Base-by-base conservation (phyloP, 495 filamentous ascomycete species). In the Hamigera avellanea region DNA sequence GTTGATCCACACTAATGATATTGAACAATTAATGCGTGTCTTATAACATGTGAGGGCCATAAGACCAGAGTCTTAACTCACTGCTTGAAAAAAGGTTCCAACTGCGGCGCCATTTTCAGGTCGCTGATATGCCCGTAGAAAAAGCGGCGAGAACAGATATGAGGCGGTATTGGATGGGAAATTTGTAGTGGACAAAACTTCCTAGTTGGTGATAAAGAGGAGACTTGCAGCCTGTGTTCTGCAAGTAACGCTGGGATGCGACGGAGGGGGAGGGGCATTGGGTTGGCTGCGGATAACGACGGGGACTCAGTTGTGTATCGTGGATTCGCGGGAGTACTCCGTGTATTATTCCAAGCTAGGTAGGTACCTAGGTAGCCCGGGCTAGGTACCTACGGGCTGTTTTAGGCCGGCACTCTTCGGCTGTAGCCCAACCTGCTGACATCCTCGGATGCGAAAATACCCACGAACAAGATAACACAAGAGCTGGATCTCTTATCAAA, bases 81-180 rank as follows among this genome's bases (percentile, higher is more conserved):
- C 78, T 93, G 75, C 54, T 81, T 75, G 66, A 89, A 93, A 60
- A 80, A 93, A 40, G 73, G 69, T 51, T 89, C 80, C 39, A 93
- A 70, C 57, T 84, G 73, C 23, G 84, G 84, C 16, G 84, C 83
- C 85, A 93, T 93, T 53, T 73, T 83, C 50, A 44, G 44, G 44
- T 69, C 62, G 47, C 54, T 59, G 42, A 68, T 62, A 41, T 63
- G 40, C 36, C 59, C 61, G 64, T 66, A 66, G 39, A 49, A 65
- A 35, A 51, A 59, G 34, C 61, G 62, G 34, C 43, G 57, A 46
- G 33, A 42, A 21, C 36, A 39, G 29, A 49, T 29, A 33, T 32
- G 33, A 43, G 31, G 25, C 30, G 33, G 34, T 15, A 33, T 41
- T 13, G 26, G 32, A 16, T 14, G 21, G 19, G 33, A 16, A 35